Percentiles rank a stretch among this genome's conserved stretches.
Evolutionary conservation across 129 eudicot species (phyloP).

Genomic region (Chrysanthemum lavandulifolium): DNA sequence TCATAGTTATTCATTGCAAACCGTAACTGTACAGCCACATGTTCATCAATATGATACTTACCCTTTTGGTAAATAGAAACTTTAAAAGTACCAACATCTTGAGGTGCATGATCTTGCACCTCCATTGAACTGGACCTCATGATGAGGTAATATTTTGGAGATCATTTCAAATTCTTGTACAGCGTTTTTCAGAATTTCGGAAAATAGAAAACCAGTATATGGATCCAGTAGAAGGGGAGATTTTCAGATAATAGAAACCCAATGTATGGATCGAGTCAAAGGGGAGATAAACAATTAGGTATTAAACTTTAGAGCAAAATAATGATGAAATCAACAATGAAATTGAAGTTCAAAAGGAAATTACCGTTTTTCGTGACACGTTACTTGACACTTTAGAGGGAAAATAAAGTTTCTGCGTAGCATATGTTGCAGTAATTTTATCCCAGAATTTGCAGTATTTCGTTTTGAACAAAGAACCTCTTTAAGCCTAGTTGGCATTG

Average conservation of each 20-base stretch:
- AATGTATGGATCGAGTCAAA: background rate
- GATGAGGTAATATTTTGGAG: background rate
- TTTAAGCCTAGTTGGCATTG: background rate
- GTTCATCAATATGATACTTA: background rate
- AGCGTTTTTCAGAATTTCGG: too few species aligned
- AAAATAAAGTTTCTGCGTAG: background rate
- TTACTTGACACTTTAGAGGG: background rate
- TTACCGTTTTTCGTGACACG: background rate
- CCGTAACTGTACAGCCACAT: background rate
- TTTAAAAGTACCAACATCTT: background rate
- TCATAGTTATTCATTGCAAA: background rate
- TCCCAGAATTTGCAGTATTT: background rate
- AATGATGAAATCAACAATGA: background rate
- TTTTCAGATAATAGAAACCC: background rate
- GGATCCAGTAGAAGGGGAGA: background rate
- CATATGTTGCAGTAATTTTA: too few species aligned
- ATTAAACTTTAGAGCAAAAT: background rate
- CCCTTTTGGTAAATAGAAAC: background rate
- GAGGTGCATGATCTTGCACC: slow-evolving; percentile 9
- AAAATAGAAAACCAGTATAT: background rate
- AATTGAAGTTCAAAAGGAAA: background rate
- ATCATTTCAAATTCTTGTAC: background rate
- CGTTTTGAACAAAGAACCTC: background rate
- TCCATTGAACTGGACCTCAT: background rate
- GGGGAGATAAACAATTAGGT: background rate